Percentiles rank a stretch among this genome's conserved stretches.
Evolutionary conservation across 1,139 yeast species (phyloP).

Genomic region (Kodamaea alishanica): DNA sequence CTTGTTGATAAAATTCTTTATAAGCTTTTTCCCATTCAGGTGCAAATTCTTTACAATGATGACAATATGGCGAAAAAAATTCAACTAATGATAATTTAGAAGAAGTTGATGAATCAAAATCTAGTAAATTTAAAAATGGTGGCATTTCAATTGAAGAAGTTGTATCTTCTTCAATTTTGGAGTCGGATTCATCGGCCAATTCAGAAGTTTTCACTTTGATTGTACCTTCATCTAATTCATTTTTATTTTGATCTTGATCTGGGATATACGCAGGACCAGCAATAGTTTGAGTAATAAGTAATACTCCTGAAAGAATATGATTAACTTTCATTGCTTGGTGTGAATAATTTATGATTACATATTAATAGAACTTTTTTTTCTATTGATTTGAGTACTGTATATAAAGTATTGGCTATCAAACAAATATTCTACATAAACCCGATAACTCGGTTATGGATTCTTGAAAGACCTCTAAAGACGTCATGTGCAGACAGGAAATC

Average conservation of each 20-base stretch:
- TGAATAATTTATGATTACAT: background rate
- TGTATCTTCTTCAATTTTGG: constrained; percentile 4
- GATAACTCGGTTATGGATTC: background rate
- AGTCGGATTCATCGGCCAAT: constrained; percentile 3
- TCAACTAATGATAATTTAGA: constrained; percentile 43
- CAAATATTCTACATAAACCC: background rate
- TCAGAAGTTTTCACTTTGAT: constrained; percentile 3
- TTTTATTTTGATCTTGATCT: background rate
- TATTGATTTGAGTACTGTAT: constrained; percentile 20
- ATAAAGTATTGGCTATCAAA: background rate
- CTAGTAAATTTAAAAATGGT: constrained; percentile 26
- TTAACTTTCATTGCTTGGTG: background rate
- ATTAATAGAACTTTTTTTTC: background rate
- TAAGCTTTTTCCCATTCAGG: constrained; percentile 42
- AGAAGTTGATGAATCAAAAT: constrained; percentile 44
- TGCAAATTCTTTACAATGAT: constrained; percentile 63
- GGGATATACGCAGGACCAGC: background rate
- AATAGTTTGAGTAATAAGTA: background rate
- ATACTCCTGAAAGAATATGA: background rate
- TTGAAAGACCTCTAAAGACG: no score
- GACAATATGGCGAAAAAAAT: constrained; percentile 44
- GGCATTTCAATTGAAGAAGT: constrained; percentile 15
- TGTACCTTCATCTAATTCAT: background rate
- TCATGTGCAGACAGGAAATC: no score
- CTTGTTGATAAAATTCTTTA: constrained; percentile 32